A percentile compares a stretch with the other conserved stretches of the same genome.
Evolutionary conservation across 2,329 filamentous ascomycete genomes (phyloP).

Genomic region (Penicillium freii): DNA sequence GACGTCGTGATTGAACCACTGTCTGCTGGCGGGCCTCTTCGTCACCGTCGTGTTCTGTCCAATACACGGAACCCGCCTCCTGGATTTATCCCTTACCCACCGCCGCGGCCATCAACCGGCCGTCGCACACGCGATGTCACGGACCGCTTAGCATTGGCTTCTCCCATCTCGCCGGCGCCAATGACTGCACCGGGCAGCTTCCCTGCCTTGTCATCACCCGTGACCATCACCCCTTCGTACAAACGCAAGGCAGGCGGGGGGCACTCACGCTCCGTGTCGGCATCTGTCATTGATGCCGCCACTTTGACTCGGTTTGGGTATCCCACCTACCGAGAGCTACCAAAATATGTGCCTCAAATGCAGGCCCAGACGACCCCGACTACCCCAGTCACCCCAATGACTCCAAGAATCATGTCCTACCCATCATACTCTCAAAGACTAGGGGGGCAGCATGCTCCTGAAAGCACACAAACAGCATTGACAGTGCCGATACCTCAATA

Average conservation of each 20-base stretch:
- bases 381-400: slow-evolving; percentile 43
- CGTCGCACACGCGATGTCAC: slow-evolving; percentile 48
- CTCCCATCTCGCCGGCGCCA: slow-evolving; percentile 46
- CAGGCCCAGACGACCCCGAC: slow-evolving; percentile 44
- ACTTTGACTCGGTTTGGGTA: slow-evolving; percentile 71
- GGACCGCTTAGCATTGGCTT: slow-evolving; percentile 45
- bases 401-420: slow-evolving; percentile 38
- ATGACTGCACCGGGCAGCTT: slow-evolving; percentile 29
- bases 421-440: slow-evolving; percentile 33
- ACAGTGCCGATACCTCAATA: slow-evolving; percentile 31
- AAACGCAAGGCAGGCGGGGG: slow-evolving; percentile 40
- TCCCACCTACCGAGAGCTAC: slow-evolving; percentile 78
- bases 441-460: slow-evolving; percentile 36
- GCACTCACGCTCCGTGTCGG: slow-evolving; percentile 62
- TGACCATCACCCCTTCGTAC: slow-evolving; percentile 51
- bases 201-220: slow-evolving; percentile 63
- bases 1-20: slow-evolving; percentile 71
- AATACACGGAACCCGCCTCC: slow-evolving; percentile 53
- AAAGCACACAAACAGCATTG: slow-evolving; percentile 37
- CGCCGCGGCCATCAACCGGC: slow-evolving; percentile 44
- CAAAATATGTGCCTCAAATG: slow-evolving; percentile 52
- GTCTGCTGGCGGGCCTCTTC: slow-evolving; percentile 52
- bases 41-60: slow-evolving; percentile 54
- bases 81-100: slow-evolving; percentile 52
- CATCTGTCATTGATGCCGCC: slow-evolving; percentile 65